Base-by-base conservation (phyloP, 208 protist species). In the Vickermania ingenoplastis region DNA sequence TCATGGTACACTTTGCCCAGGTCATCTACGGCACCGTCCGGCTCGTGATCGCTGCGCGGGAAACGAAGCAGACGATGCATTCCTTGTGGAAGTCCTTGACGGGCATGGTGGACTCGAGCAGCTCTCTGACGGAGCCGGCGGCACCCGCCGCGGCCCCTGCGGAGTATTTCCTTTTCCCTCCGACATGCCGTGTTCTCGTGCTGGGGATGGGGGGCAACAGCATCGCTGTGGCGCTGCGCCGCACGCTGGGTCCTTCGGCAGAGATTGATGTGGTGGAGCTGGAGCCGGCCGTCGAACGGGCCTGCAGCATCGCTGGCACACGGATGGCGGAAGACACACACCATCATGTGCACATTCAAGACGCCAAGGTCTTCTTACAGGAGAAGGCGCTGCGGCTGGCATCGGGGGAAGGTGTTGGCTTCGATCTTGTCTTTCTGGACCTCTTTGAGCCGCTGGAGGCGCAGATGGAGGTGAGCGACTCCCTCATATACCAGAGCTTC, bases 141-240 rank as follows among this genome's bases (percentile, higher is more conserved):
- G 11, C 5, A 3, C 17, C 26, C 5, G 28, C 36, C 21, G 31
- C 30, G n/a, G 2, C 45, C 27, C 41, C 50, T 21, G 31, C 50
- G 1, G 28, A 48, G 45, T n/a, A 24, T 13, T 64, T 73, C 25
- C 65, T 72, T 28, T 80, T 75, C 1, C 53, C 70, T 2, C 7
- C 70, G 0, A 58, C 24, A 14, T 74, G 65, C 26, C 65, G 67
- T 5, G 51, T 83, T 3, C 52, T 91, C 1, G 61, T 91, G 2
- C 73, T 91, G 4, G 83, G 83, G 41, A 91, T 91, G 83, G 83
- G 83, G 49, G 83, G 83, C 25, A 91, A 91, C 68, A 91, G 80
- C 64, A 91, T 91, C 70, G 83, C 77, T 0, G 53, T 75, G 0
- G 67, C 77, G 17, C 65, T 91, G 13, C 79, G 83, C 26, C 14